Percentiles rank a stretch among this genome's conserved stretches.
Conservation (phyloP, 257 asterid genomes). For the Solanum pennellii region DNA sequence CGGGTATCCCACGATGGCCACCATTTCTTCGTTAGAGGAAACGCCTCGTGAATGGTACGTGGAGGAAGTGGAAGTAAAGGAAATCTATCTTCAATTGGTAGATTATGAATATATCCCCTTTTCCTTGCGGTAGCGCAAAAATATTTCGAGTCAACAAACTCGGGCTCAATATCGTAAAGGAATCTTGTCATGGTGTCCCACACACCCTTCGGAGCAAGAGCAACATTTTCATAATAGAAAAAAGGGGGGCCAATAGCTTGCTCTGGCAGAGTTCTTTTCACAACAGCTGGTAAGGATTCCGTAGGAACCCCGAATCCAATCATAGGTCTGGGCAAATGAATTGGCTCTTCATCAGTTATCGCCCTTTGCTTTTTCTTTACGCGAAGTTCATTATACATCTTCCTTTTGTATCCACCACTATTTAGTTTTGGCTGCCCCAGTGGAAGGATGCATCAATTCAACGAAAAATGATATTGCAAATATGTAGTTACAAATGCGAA, state of each 20-base stretch:
- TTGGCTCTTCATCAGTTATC: conserved; percentile 3
- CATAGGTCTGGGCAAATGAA: conserved; percentile 32
- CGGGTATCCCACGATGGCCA: conserved; percentile 48
- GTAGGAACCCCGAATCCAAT: conserved; percentile 33
- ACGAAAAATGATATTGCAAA: neutral
- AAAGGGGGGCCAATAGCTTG: conserved; percentile 29
- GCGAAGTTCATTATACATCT: neutral
- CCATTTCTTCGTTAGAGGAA: conserved; percentile 32
- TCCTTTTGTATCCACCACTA: conserved; percentile 14
- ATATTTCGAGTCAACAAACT: conserved; percentile 34
- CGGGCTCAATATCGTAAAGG: conserved; percentile 25
- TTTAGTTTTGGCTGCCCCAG: conserved; percentile 15
- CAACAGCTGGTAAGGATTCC: neutral
- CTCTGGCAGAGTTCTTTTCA: conserved; percentile 19
- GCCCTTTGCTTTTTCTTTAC: conserved; percentile 12
- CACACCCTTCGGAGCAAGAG: conserved; percentile 32
- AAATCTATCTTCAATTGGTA: conserved; percentile 20
- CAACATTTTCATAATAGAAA: conserved; percentile 42
- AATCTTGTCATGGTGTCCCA: conserved; percentile 23
- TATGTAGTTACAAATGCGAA: neutral
- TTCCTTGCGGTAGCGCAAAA: conserved; percentile 36
- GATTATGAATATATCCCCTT: conserved; percentile 37
- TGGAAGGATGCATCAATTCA: neutral
- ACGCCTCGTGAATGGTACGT: conserved; percentile 26
- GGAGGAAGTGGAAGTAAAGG: conserved; percentile 30